Evolutionary conservation across 768 basidiomycete species (phyloP).

Genomic region (Boletus fagicola): DNA sequence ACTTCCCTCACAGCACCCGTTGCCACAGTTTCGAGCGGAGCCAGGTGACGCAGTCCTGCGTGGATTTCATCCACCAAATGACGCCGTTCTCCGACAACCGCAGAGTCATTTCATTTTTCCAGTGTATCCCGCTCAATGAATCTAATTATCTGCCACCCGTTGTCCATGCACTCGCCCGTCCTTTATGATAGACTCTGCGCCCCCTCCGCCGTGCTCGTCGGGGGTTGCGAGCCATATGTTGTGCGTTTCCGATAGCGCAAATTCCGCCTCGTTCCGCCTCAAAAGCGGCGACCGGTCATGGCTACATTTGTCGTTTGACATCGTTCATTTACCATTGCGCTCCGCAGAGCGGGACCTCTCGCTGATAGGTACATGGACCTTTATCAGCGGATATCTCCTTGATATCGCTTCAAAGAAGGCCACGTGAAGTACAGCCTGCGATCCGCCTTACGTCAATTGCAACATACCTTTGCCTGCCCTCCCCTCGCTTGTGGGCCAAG

Average conservation of each 20-base stretch:
- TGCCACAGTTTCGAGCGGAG: conserved; percentile 8
- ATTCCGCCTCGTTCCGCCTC: conserved; percentile 7
- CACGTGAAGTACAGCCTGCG: conserved; percentile 22
- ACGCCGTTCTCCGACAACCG: conserved; percentile 25
- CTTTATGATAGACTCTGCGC: conserved; percentile 12
- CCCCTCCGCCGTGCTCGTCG: conserved; percentile 21
- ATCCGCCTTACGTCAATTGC: conserved; percentile 30
- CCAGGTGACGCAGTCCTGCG: conserved; percentile 13
- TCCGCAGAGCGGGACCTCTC: neutral
- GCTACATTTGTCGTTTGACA: neutral
- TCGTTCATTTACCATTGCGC: neutral
- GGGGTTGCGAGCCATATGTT: conserved; percentile 4
- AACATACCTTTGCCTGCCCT: conserved; percentile 33
- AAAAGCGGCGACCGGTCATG: neutral
- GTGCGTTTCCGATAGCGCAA: conserved; percentile 1
- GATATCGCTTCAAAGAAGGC: conserved; percentile 15
- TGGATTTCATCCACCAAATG: conserved; percentile 25
- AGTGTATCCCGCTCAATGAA: conserved; percentile 26
- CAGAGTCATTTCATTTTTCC: conserved; percentile 30
- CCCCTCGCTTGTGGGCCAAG: conserved; percentile 31
- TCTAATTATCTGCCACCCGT: conserved; percentile 31
- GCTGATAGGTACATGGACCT: conserved; percentile 21
- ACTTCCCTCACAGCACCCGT: conserved; percentile 9
- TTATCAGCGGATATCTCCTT: conserved; percentile 31
- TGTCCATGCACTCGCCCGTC: conserved; percentile 21